Evolutionary conservation across 495 filamentous ascomycete genomes (phyloP).

Genomic region (Penicillium alfredii): DNA sequence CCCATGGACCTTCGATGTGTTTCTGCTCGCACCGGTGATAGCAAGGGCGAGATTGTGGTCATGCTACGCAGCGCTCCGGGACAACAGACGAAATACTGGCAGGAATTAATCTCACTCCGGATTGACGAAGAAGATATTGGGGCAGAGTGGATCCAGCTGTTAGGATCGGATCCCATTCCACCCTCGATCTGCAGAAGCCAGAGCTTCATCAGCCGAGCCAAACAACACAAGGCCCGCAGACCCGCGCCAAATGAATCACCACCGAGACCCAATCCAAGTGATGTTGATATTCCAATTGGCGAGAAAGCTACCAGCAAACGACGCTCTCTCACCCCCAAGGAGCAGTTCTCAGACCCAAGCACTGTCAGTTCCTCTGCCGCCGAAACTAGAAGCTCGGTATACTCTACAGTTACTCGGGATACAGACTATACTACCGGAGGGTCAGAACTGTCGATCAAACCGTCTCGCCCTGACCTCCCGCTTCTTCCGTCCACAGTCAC

Average conservation of each 20-base stretch:
- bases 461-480: conserved; percentile 16
- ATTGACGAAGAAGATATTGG: conserved; percentile 67
- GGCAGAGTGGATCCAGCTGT: conserved; percentile 81
- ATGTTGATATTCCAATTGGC: conserved; percentile 68
- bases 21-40: conserved; percentile 75
- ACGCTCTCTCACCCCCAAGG: conserved; percentile 30
- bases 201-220: conserved; percentile 46
- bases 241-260: conserved; percentile 29
- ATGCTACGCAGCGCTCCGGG: conserved; percentile 62
- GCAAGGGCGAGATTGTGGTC: conserved; percentile 63
- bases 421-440: conserved; percentile 32
- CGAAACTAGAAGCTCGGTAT: conserved; percentile 27
- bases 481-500: conserved; percentile 26
- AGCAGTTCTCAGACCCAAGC: conserved; percentile 35
- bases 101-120: conserved; percentile 68
- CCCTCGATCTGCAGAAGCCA: conserved; percentile 50
- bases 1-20: conserved; percentile 62
- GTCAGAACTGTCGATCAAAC: conserved; percentile 21
- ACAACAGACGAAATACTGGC: conserved; percentile 54
- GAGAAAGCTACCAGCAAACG: conserved; percentile 45
- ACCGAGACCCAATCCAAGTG: conserved; percentile 44
- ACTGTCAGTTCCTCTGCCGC: conserved; percentile 29
- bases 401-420: conserved; percentile 33
- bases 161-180: conserved; percentile 71
- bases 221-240: conserved; percentile 31